Percentiles rank a stretch among this genome's conserved stretches.
These are phyloP conservation scores for Articulospora tetracladia DNA, from an alignment of 495 filamentous ascomycete species.

Conservation along the genomic window DNA sequence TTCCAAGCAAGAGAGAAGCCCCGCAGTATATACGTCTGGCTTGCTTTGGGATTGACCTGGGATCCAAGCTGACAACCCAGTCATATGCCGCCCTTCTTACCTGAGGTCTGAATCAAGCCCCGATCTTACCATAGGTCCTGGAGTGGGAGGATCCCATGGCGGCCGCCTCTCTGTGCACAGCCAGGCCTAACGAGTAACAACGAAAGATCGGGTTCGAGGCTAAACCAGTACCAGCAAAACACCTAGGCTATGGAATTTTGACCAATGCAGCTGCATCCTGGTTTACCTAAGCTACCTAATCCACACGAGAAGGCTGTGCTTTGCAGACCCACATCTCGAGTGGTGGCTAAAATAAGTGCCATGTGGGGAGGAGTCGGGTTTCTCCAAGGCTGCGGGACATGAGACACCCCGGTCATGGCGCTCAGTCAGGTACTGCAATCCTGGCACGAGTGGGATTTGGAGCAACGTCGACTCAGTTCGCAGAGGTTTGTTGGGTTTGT, in stretches of 20 bases:
- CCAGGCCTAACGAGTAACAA: no score
- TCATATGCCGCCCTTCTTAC: background rate
- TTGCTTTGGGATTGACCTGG: background rate
- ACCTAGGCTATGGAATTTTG: background rate
- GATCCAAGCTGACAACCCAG: background rate
- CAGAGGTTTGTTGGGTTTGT: background rate
- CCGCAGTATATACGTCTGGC: background rate
- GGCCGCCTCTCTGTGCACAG: no score
- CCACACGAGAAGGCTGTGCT: background rate
- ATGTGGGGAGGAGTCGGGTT: background rate
- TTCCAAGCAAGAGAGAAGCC: background rate
- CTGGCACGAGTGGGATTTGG: background rate
- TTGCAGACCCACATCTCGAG: background rate
- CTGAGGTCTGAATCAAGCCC: no score
- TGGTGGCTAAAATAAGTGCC: background rate
- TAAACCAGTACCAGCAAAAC: background rate
- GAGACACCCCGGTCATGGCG: background rate
- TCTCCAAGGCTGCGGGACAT: background rate
- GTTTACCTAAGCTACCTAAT: background rate
- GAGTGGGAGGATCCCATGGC: no score
- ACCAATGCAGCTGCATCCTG: background rate
- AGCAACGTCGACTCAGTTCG: background rate
- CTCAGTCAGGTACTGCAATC: background rate
- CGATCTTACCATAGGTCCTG: no score
- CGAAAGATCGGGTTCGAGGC: no score